phyloP scores from a whole-genome alignment of 208 protist genomes.

The Trypanosomatidae sp. region DNA sequence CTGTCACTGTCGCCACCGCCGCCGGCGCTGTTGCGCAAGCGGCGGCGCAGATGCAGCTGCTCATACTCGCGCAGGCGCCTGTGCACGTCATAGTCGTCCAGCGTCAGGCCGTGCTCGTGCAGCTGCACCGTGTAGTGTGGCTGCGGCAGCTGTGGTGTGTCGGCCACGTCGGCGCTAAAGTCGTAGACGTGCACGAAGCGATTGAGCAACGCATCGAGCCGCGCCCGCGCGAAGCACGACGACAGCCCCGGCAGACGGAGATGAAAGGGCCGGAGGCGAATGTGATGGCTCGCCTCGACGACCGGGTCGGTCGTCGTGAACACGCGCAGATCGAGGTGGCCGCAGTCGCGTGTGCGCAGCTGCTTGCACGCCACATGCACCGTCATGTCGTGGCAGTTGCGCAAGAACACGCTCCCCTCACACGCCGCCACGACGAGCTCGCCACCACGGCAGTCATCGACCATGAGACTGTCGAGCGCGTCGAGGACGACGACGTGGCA shows the following conservation, averaged over 20 bases:
- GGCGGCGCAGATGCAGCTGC: no score
- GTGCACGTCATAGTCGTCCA: no score
- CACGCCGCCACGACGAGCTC: slow-evolving; percentile 85
- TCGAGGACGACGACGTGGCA: slow-evolving; percentile 82
- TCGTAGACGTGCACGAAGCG: slow-evolving; percentile 89
- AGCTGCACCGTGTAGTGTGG: slow-evolving; percentile 69
- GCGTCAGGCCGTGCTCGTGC: slow-evolving; percentile 49
- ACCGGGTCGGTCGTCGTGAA: slow-evolving; percentile 87
- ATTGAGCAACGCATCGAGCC: slow-evolving; percentile 56
- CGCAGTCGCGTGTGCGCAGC: slow-evolving; percentile 84
- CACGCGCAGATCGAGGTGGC: slow-evolving; percentile 61
- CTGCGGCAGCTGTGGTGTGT: slow-evolving; percentile 26
- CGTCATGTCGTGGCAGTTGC: slow-evolving; percentile 86
- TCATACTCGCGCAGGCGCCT: no score
- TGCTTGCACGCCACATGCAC: slow-evolving; percentile 89
- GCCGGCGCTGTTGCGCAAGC: no score
- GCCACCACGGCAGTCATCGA: slow-evolving; percentile 89
- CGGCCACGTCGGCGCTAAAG: slow-evolving; percentile 67
- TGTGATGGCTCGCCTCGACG: slow-evolving; percentile 83
- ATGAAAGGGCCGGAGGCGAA: slow-evolving; percentile 73
- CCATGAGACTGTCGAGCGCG: slow-evolving; percentile 76
- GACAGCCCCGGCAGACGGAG: slow-evolving; percentile 51
- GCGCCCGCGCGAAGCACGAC: slow-evolving; percentile 31
- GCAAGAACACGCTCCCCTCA: slow-evolving; percentile 86
- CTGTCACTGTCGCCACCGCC: no score